Evolutionary conservation across 805 yeast genomes (phyloP).

Genomic region (Starmerella kuoi): DNA sequence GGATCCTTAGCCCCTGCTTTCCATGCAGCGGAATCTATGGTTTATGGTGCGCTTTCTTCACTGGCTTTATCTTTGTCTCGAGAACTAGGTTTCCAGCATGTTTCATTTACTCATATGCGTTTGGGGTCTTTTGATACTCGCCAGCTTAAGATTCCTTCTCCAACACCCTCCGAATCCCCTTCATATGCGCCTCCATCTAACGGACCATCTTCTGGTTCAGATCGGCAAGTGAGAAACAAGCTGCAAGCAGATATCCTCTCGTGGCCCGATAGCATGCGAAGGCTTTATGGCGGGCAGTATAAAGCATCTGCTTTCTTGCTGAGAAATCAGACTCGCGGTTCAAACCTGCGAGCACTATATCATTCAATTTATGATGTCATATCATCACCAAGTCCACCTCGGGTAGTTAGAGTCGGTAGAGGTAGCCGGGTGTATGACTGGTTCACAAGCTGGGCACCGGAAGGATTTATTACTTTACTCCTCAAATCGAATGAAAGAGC

Average conservation of each 20-base stretch:
- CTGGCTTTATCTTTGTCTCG: conserved; percentile 33
- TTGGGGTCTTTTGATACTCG: conserved; percentile 38
- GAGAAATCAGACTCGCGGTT: conserved; percentile 25
- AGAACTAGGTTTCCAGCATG: conserved; percentile 34
- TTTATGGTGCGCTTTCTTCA: conserved; percentile 35
- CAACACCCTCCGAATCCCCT: conserved; percentile 2
- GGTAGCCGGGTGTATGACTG: conserved; percentile 27
- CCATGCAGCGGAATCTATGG: conserved; percentile 50
- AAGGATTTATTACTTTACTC: conserved; percentile 20
- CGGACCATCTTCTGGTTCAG: conserved; percentile 4
- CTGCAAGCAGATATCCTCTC: conserved; percentile 33
- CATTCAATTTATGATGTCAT: conserved; percentile 27
- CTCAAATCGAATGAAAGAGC: not conserved
- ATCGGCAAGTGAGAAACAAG: conserved; percentile 26
- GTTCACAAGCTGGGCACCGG: conserved; percentile 25
- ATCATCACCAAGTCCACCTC: conserved; percentile 22
- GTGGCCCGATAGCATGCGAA: conserved; percentile 33
- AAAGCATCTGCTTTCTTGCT: conserved; percentile 26
- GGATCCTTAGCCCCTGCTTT: conserved; percentile 45
- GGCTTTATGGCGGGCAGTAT: conserved; percentile 29
- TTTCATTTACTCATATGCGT: conserved; percentile 35
- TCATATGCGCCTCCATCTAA: conserved; percentile 7
- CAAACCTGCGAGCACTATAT: conserved; percentile 25
- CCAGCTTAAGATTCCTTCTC: conserved; percentile 5
- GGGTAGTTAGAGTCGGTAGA: conserved; percentile 28